A percentile compares a stretch with the other conserved stretches of the same genome.
Evolutionary conservation across 1,284 basidiomycete genomes (phyloP).

Genomic region (Sutorius eximius): DNA sequence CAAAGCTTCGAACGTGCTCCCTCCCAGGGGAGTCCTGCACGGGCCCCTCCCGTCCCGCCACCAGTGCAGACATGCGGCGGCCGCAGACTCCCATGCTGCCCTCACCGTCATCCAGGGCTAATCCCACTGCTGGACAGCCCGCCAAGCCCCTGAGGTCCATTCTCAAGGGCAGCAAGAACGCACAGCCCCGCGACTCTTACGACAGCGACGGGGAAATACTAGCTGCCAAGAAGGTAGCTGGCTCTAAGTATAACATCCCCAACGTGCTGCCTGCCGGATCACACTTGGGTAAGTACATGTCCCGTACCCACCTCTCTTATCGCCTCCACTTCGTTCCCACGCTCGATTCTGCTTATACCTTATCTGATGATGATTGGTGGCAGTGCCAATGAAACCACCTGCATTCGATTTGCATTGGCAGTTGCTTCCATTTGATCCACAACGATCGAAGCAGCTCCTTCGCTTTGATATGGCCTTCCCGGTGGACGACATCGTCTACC

Average conservation of each 20-base stretch:
- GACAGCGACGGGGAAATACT: slow-evolving; percentile 33
- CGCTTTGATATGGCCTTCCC: slow-evolving; percentile 34
- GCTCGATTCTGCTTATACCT: slow-evolving; percentile 15
- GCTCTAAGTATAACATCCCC: slow-evolving; percentile 28
- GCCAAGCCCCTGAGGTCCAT: slow-evolving; percentile 32
- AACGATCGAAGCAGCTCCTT: slow-evolving; percentile 25
- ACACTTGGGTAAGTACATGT: slow-evolving; percentile 26
- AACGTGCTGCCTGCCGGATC: slow-evolving; percentile 23
- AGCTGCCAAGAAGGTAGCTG: slow-evolving; percentile 23
- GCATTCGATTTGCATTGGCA: slow-evolving; percentile 42
- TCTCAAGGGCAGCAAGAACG: slow-evolving; percentile 27
- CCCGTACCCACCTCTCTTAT: neutral
- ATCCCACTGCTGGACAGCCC: slow-evolving; percentile 26
- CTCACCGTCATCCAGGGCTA: slow-evolving; percentile 21
- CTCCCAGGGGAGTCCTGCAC: slow-evolving; percentile 29
- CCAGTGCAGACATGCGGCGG: slow-evolving; percentile 19
- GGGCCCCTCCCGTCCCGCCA: slow-evolving; percentile 22
- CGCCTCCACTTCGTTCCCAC: neutral
- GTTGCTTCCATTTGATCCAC: slow-evolving; percentile 37
- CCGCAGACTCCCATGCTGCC: slow-evolving; percentile 24
- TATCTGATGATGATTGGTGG: slow-evolving; percentile 27
- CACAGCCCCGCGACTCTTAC: slow-evolving; percentile 24
- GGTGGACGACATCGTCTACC: slow-evolving; percentile 26
- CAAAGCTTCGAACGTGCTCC: slow-evolving; percentile 34
- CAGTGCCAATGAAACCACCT: slow-evolving; percentile 30